Evolutionary conservation across 2,329 filamentous ascomycete species (phyloP).

Genomic region (Nemania sp.): DNA sequence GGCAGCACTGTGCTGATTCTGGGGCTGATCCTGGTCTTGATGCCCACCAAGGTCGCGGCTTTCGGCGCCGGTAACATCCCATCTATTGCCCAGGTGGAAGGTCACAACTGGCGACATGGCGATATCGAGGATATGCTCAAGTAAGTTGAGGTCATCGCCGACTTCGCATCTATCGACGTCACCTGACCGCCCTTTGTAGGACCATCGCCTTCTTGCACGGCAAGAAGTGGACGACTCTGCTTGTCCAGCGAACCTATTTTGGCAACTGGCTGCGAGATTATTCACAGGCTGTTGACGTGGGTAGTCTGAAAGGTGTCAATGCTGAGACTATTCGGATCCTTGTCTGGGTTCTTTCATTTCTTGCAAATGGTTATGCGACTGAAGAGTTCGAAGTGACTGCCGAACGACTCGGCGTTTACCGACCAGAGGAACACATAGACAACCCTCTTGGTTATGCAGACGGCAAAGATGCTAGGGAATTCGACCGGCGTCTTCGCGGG

Average conservation of each 20-base stretch:
- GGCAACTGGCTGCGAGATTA: slow-evolving; percentile 88
- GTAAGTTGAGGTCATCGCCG: slow-evolving; percentile 12
- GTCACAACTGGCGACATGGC: slow-evolving; percentile 71
- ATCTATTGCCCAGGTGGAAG: slow-evolving; percentile 65
- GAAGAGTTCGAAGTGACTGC: slow-evolving; percentile 83
- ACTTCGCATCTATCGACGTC: background rate
- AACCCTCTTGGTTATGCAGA: slow-evolving; percentile 88
- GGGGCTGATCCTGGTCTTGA: slow-evolving; percentile 57
- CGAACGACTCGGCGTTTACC: slow-evolving; percentile 77
- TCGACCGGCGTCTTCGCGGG: slow-evolving; percentile 78
- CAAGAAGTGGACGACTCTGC: slow-evolving; percentile 82
- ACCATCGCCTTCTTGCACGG: slow-evolving; percentile 75
- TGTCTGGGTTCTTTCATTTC: slow-evolving; percentile 80
- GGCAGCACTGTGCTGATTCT: slow-evolving; percentile 57
- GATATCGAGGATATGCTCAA: slow-evolving; percentile 84
- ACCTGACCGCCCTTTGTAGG: slow-evolving; percentile 23
- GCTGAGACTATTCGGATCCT: slow-evolving; percentile 77
- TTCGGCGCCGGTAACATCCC: slow-evolving; percentile 75
- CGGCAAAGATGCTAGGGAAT: slow-evolving; percentile 79
- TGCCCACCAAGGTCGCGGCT: slow-evolving; percentile 60
- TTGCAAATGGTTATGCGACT: slow-evolving; percentile 83
- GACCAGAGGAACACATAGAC: slow-evolving; percentile 74
- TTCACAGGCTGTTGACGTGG: slow-evolving; percentile 80
- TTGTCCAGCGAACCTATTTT: slow-evolving; percentile 79
- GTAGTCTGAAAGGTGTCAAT: slow-evolving; percentile 76